phyloP scores from a whole-genome alignment of 257 asterid genomes.

The Ocimum tenuiflorum region DNA sequence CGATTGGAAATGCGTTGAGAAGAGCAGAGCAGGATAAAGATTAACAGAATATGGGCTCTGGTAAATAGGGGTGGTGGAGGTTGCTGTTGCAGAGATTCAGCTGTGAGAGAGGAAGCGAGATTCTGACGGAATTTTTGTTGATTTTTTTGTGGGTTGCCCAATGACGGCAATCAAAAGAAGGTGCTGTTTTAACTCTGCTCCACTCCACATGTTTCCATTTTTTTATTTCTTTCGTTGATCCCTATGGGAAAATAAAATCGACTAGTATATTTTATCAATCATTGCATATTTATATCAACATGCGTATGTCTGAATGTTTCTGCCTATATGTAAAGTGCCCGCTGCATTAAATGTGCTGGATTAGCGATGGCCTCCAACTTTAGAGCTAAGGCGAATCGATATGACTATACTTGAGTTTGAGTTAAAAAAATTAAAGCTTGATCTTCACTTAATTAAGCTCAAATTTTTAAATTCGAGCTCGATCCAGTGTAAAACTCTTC shows the following conservation, averaged over 20 bases:
- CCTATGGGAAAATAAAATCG: neutral
- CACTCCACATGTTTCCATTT: constrained; percentile 7
- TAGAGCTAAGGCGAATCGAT: too few species aligned
- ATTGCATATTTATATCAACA: neutral
- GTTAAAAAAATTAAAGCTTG: too few species aligned
- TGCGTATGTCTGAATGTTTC: too few species aligned
- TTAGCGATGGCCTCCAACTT: too few species aligned
- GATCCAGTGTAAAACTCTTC: too few species aligned
- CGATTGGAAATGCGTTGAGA: neutral
- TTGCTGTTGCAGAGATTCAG: constrained; percentile 22
- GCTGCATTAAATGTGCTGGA: neutral
- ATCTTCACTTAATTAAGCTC: too few species aligned
- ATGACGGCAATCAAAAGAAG: neutral
- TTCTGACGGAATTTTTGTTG: constrained; percentile 17
- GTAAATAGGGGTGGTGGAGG: neutral
- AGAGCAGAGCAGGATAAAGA: constrained; percentile 10
- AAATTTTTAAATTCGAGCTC: too few species aligned
- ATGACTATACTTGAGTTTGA: too few species aligned
- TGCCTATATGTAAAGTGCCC: neutral
- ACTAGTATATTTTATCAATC: neutral
- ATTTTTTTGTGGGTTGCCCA: constrained; percentile 6
- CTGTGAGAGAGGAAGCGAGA: constrained; percentile 10
- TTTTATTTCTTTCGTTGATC: neutral
- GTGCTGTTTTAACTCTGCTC: neutral
- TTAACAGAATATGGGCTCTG: constrained; percentile 10